Evolutionary conservation across 2,329 filamentous ascomycete species (phyloP).

Genomic region (Leptographium procerum): DNA sequence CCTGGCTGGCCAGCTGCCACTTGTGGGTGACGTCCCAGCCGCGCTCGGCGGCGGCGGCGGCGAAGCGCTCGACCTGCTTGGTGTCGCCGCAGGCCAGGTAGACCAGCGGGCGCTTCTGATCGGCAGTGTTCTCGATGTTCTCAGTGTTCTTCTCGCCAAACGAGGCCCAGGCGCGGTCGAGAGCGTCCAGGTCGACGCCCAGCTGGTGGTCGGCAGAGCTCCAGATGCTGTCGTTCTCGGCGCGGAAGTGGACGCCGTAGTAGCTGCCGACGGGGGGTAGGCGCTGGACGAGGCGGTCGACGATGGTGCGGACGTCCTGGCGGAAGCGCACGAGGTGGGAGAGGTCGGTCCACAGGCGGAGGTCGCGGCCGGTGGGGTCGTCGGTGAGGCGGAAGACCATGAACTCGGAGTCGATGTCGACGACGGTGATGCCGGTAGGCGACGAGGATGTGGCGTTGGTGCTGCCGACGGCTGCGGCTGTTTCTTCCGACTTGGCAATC

Average conservation of each 20-base stretch:
- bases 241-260: slow-evolving; percentile 25
- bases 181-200: slow-evolving; percentile 20
- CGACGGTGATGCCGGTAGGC: slow-evolving; percentile 18
- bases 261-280: slow-evolving; percentile 15
- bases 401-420: slow-evolving; percentile 20
- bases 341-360: slow-evolving; percentile 24
- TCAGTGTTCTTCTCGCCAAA: too few relatives aligned
- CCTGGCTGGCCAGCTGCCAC: slow-evolving; percentile 16
- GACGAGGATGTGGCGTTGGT: too few relatives aligned
- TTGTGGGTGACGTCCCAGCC: slow-evolving; percentile 25
- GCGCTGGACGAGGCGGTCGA: slow-evolving; percentile 14
- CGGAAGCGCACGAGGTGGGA: slow-evolving; percentile 20
- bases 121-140: slow-evolving; percentile 3
- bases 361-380: slow-evolving; percentile 21
- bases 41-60: slow-evolving; percentile 16
- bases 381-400: slow-evolving; percentile 24
- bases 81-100: slow-evolving; percentile 25
- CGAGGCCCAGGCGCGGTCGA: slow-evolving; percentile 20
- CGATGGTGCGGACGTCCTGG: slow-evolving; percentile 16
- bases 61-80: slow-evolving; percentile 20
- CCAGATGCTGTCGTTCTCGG: slow-evolving; percentile 26
- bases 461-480: too few relatives aligned
- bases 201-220: slow-evolving; percentile 22
- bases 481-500: neutral
- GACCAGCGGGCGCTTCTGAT: slow-evolving; percentile 15